These are phyloP conservation scores for Eremomyces bilateralis DNA, from an alignment of 495 filamentous ascomycete species.

Conservation along the genomic window DNA sequence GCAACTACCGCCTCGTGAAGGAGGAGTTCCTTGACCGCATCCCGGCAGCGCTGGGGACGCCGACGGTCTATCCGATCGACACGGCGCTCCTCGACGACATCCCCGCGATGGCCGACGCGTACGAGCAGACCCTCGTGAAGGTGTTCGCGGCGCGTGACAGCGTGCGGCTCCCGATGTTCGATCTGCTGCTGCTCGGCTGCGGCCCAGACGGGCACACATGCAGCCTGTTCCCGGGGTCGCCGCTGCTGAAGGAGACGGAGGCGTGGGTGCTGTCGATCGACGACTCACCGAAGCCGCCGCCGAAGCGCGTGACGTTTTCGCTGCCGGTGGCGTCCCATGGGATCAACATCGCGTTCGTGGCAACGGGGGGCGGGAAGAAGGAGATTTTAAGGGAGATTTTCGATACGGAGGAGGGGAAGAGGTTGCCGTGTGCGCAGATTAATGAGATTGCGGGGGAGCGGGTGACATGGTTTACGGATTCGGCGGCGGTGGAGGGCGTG, in stretches of 20 bases:
- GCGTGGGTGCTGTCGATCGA: slow-evolving; percentile 84
- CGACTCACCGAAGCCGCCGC: slow-evolving; percentile 86
- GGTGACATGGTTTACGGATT: slow-evolving; percentile 88
- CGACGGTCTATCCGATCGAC: slow-evolving; percentile 62
- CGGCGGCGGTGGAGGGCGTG: slow-evolving; percentile 61
- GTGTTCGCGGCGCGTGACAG: slow-evolving; percentile 23
- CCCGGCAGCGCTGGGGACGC: slow-evolving; percentile 37
- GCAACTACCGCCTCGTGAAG: slow-evolving; percentile 81
- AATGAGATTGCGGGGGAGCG: slow-evolving; percentile 65
- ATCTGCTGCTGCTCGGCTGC: slow-evolving; percentile 76
- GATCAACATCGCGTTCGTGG: slow-evolving; percentile 70
- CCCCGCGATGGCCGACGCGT: slow-evolving; percentile 81
- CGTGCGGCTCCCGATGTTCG: slow-evolving; percentile 59
- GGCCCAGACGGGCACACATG: slow-evolving; percentile 96
- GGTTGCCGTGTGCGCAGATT: slow-evolving; percentile 65
- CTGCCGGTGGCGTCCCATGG: slow-evolving; percentile 74
- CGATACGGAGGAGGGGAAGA: slow-evolving; percentile 47
- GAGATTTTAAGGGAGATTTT: slow-evolving; percentile 84
- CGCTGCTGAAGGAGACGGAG: slow-evolving; percentile 63
- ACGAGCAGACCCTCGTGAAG: slow-evolving; percentile 70
- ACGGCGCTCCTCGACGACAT: slow-evolving; percentile 47
- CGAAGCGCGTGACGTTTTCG: slow-evolving; percentile 75
- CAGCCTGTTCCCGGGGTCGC: slow-evolving; percentile 81
- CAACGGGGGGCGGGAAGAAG: slow-evolving; percentile 74
- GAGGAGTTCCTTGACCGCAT: slow-evolving; percentile 74